Percentiles rank a stretch among this genome's conserved stretches.
Evolutionary conservation across 2,329 filamentous ascomycete genomes (phyloP).

Genomic region (Didymella glomerata): DNA sequence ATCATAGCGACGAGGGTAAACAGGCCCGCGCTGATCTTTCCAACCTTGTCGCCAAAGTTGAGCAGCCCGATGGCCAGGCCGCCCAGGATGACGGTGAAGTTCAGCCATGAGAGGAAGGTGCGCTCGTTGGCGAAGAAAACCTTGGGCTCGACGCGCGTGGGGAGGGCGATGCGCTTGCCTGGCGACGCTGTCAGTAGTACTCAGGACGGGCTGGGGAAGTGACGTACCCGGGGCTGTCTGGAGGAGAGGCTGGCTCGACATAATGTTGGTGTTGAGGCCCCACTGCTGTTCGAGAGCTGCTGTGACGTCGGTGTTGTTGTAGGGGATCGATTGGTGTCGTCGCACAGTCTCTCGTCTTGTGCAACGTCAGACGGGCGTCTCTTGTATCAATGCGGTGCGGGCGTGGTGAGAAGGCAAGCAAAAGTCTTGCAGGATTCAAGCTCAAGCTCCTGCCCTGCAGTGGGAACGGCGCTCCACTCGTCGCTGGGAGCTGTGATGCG

Average conservation of each 20-base stretch:
- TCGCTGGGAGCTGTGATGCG: slow-evolving; percentile 13
- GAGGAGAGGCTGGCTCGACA: slow-evolving; percentile 97
- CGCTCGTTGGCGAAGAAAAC: slow-evolving; percentile 99
- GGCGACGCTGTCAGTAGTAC: slow-evolving; percentile 11
- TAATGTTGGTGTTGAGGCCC: slow-evolving; percentile 58
- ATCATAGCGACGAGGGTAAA: slow-evolving; percentile 95
- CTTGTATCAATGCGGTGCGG: neutral
- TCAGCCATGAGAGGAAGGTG: slow-evolving; percentile 98
- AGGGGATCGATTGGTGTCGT: slow-evolving; percentile 22
- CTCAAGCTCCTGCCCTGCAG: slow-evolving; percentile 17
- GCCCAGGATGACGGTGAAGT: slow-evolving; percentile 98
- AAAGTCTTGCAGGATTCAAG: slow-evolving; percentile 24
- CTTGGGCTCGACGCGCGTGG: slow-evolving; percentile 97
- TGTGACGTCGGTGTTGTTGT: slow-evolving; percentile 8
- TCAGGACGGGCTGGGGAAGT: neutral
- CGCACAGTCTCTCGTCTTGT: slow-evolving; percentile 13
- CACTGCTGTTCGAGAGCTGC: slow-evolving; percentile 22
- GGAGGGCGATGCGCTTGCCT: slow-evolving; percentile 99
- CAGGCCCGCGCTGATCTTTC: slow-evolving; percentile 90
- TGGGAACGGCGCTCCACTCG: slow-evolving; percentile 14
- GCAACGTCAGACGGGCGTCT: slow-evolving; percentile 19
- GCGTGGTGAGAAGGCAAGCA: slow-evolving; percentile 10
- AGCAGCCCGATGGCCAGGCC: slow-evolving; percentile 95
- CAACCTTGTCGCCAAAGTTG: slow-evolving; percentile 95
- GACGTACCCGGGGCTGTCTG: slow-evolving; percentile 86